These are phyloP conservation scores for Saccharomycopsis fodiens DNA, from an alignment of 805 yeast species.

Conservation along the genomic window DNA sequence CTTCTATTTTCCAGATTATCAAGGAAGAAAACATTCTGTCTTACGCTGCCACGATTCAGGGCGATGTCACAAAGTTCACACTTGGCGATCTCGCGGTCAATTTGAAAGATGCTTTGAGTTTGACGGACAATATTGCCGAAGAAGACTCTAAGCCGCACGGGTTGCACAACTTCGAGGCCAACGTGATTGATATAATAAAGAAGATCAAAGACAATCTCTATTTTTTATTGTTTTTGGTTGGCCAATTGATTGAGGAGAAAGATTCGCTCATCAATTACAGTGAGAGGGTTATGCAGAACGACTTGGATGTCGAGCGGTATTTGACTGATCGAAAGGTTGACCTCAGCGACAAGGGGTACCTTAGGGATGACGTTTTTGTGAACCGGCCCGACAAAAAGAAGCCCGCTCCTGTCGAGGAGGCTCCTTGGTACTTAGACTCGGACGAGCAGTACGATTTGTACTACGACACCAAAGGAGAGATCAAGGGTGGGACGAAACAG, in stretches of 20 bases:
- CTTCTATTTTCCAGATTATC: slow-evolving; percentile 63
- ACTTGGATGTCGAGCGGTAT: slow-evolving; percentile 50
- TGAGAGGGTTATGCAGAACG: slow-evolving; percentile 71
- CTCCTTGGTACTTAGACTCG: slow-evolving; percentile 68
- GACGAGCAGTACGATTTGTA: slow-evolving; percentile 53
- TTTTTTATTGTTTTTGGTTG: slow-evolving; percentile 34
- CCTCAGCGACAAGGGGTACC: slow-evolving; percentile 22
- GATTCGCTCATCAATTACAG: slow-evolving; percentile 65
- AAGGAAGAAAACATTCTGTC: slow-evolving; percentile 33
- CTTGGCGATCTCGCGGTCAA: slow-evolving; percentile 41
- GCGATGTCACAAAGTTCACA: slow-evolving; percentile 29
- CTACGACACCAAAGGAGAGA: slow-evolving; percentile 60
- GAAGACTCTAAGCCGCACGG: slow-evolving; percentile 22
- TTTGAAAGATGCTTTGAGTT: slow-evolving; percentile 39
- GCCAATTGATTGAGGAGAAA: slow-evolving; percentile 60
- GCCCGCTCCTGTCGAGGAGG: slow-evolving; percentile 28
- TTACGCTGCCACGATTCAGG: slow-evolving; percentile 24
- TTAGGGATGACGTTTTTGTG: slow-evolving; percentile 14
- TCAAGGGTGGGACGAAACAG: slow-evolving; percentile 77
- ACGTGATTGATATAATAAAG: slow-evolving; percentile 27
- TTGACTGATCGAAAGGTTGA: slow-evolving; percentile 37
- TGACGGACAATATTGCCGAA: slow-evolving; percentile 30
- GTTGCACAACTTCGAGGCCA: slow-evolving; percentile 27
- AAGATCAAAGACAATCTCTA: slow-evolving; percentile 31
- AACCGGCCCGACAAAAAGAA: slow-evolving; percentile 5